Base-by-base conservation (phyloP, 108 stramenopile species). In the Nitzschia sp. region DNA sequence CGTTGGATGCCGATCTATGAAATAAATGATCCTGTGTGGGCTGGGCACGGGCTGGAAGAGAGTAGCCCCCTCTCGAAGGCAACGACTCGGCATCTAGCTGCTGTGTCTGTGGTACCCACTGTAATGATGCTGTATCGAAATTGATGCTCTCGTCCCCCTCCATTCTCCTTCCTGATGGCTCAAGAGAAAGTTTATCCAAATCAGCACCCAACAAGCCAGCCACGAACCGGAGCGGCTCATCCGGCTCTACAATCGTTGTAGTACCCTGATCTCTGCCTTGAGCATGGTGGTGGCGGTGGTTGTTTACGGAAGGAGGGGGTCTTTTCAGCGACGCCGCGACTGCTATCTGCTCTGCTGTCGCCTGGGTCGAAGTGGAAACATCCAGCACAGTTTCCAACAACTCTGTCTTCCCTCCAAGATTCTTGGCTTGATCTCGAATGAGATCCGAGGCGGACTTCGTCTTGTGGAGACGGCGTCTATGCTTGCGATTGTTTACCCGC, bases 171-270 rank as follows among this genome's bases (percentile, higher is more conserved):
- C 29, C 13, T 13, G 34, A 19, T 15, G 60, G 26, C 8, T 45
- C 31, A 5, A 45, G 38, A 6, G 36, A n/a, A n/a, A n/a, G n/a
- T n/a, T n/a, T 17, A 3, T 62, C 23, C 2, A 59, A 26, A 63
- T 71, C 61, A 1, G 58, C 26, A 33, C 70, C 70, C 27, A 71
- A 63, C 19, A 71, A 71, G 22, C 32, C 60, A 38, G 60, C 52
- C 32, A 60, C 38, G 59, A 60, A 35, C 3, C 36, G 23, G 27
- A 56, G 19, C 13, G 48, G 19, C 48, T 21, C 48, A 4, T 50
- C 48, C 19, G 48, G 13, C 8, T 19, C 48, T 13, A 41, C 6
- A 6, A 6, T 41, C 38, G 13, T 41, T 41, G 9, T 41, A 6
- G 6, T 41, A 6, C 38, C 9, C 13, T 13, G 38, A 41, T 13